Conservation (phyloP, 2,329 filamentous ascomycete species). For the Tolypocladium ophioglossoides region DNA sequence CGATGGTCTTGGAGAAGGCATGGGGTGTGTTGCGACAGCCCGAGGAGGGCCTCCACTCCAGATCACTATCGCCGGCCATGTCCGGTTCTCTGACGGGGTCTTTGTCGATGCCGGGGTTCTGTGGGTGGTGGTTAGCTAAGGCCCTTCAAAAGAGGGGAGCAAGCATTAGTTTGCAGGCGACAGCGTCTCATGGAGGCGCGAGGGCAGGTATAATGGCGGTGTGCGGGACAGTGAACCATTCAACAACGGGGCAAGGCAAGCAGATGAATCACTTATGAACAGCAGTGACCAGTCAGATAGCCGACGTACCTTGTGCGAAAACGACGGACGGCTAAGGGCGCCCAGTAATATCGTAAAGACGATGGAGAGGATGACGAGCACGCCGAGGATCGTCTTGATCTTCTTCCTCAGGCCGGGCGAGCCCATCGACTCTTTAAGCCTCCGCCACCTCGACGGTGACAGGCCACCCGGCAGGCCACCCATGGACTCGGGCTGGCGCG, state of each 20-base stretch:
- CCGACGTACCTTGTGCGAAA: slow-evolving; percentile 17
- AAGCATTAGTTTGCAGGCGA: not conserved
- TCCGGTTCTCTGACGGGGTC: slow-evolving; percentile 13
- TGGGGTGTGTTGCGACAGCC: slow-evolving; percentile 16
- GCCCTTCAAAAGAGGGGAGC: not conserved
- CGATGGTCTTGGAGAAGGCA: slow-evolving; percentile 6
- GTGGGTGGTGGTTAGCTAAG: not conserved
- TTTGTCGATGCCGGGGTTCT: slow-evolving; percentile 11
- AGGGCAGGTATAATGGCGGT: not conserved
- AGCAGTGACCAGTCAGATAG: not conserved
- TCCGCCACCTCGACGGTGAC: slow-evolving; percentile 16
- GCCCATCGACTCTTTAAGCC: slow-evolving; percentile 12
- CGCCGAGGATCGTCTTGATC: slow-evolving; percentile 18
- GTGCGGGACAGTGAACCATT: not conserved
- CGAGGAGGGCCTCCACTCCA: slow-evolving; percentile 15
- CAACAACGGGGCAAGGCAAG: not conserved
- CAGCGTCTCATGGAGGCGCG: not conserved
- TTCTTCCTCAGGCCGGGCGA: slow-evolving; percentile 13
- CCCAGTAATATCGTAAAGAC: slow-evolving; percentile 11
- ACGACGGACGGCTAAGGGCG: slow-evolving; percentile 10
- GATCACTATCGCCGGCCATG: slow-evolving; percentile 8
- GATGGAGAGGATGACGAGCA: slow-evolving; percentile 22
- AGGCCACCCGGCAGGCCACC: slow-evolving; percentile 17
- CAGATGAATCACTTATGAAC: too few relatives aligned
- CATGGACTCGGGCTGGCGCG: slow-evolving; percentile 36